Evolutionary conservation across 257 asterid genomes (phyloP), one percentile per base, ranked within the genome.

Genomic region (Galeopsis tetrahit): DNA sequence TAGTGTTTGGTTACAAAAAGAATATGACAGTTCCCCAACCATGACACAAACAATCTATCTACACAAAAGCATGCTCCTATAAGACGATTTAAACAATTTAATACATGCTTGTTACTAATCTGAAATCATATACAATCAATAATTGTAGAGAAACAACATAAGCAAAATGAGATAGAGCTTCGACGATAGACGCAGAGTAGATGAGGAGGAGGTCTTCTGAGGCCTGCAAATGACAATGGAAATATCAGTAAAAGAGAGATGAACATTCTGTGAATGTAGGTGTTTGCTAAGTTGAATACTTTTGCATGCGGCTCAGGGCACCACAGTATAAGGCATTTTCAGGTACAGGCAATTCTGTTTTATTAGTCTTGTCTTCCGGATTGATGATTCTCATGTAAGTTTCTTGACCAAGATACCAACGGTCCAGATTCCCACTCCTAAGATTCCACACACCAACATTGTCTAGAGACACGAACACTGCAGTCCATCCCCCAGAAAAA

Each of bases 361-460:
- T 85, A 80, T 90, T 85, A 76, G 63, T 21, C 4, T n/a, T 64
- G 63, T 90, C 96, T 74, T 86, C 91, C 0, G 92, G 96, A 78
- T 92, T 90, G 31, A 85, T 51, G 44, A 90, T 86, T 76, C 82
- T 85, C 88, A 58, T 58, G 64, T 58, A 58, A 2, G 64, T 58
- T 58, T 58, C 64, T 34, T 58, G 64, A 21, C 64, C 64, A 58
- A 58, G 64, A 58, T 58, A 58, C 64, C 64, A 32, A 4, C 64
- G 40, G 64, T 58, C 98, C 1, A 88, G 89, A 73, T 92, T 92
- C 63, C 90, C 98, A 7, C 86, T 66, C 69, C 98, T 84, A 10
- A 90, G 85, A 79, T 88, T 88, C 98, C 98, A 92, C 6, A 84
- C 87, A 3, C 98, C 98, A 31, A 86, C 96, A 39, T 92, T 90